Percentiles rank a stretch among this genome's conserved stretches.
phyloP scores from a whole-genome alignment of 1,284 basidiomycete species.

The Ustilago shanxiensis region DNA sequence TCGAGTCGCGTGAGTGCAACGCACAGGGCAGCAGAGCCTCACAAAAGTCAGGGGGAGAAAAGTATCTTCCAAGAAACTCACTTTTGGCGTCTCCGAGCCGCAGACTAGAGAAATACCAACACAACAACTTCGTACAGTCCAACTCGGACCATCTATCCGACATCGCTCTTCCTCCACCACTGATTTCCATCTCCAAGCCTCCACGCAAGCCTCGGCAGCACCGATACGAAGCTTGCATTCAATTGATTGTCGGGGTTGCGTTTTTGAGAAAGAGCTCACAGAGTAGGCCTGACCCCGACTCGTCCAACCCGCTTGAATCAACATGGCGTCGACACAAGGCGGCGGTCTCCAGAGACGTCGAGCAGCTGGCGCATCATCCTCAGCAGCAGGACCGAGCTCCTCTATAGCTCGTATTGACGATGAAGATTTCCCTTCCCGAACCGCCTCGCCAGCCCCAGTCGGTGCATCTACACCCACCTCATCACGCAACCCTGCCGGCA shows the following conservation, averaged over 20 bases:
- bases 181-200: too few relatives aligned
- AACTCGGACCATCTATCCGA: neutral
- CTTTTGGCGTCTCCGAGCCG: conserved; percentile 10
- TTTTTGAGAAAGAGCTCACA: neutral
- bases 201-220: too few relatives aligned
- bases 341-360: conserved; percentile 47
- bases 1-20: conserved; percentile 11
- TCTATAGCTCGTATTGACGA: conserved; percentile 37
- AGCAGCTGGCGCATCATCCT: conserved; percentile 29
- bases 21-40: conserved; percentile 25
- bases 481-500: conserved; percentile 21
- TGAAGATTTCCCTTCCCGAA: conserved; percentile 43
- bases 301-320: neutral
- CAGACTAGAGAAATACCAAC: conserved; percentile 5
- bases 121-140: neutral
- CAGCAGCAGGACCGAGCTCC: conserved; percentile 35
- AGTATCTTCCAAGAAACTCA: conserved; percentile 10
- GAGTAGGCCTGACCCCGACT: neutral
- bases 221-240: too few relatives aligned
- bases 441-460: conserved; percentile 30
- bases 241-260: too few relatives aligned
- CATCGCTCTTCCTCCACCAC: neutral
- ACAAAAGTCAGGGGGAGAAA: conserved; percentile 6
- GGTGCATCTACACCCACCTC: conserved; percentile 33
- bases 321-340: conserved; percentile 39